A percentile compares a stretch with the other conserved stretches of the same genome.
These are phyloP conservation scores for Vishniacozyma victoriae DNA, from an alignment of 768 basidiomycete species.

Conservation along the genomic window DNA sequence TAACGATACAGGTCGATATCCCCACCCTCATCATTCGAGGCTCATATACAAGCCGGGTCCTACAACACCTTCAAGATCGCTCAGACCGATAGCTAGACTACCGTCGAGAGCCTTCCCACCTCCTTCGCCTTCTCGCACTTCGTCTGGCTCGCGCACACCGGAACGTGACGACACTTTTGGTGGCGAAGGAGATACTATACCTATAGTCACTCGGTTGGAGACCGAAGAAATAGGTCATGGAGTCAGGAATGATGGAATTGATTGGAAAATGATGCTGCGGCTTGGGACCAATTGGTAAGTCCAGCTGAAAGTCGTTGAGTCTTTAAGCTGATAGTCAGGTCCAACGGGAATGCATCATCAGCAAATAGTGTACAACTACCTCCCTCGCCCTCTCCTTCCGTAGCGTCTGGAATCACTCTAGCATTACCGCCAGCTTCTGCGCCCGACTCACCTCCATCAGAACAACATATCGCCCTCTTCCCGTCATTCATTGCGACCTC, in stretches of 20 bases:
- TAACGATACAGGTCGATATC: conserved; percentile 25
- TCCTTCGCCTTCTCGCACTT: conserved; percentile 34
- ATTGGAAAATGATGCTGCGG: conserved; percentile 45
- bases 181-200: background rate
- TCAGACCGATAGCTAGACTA: conserved; percentile 36
- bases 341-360: conserved; percentile 41
- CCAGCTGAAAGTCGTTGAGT: background rate
- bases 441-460: conserved; percentile 3
- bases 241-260: conserved; percentile 39
- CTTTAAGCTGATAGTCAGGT: conserved; percentile 13
- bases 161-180: background rate
- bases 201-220: background rate
- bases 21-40: conserved; percentile 39
- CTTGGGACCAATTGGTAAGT: conserved; percentile 44
- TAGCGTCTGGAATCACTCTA: background rate
- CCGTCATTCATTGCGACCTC: conserved; percentile 44
- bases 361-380: conserved; percentile 35
- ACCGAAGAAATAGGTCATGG: conserved; percentile 27
- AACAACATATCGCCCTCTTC: conserved; percentile 40
- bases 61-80: background rate
- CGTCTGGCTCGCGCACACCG: conserved; percentile 5
- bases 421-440: background rate
- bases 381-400: conserved; percentile 31
- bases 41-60: conserved; percentile 17
- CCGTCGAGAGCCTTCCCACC: conserved; percentile 42